phyloP scores from a whole-genome alignment of 306 rosid genomes.

The Pachyrhizus erosus region DNA sequence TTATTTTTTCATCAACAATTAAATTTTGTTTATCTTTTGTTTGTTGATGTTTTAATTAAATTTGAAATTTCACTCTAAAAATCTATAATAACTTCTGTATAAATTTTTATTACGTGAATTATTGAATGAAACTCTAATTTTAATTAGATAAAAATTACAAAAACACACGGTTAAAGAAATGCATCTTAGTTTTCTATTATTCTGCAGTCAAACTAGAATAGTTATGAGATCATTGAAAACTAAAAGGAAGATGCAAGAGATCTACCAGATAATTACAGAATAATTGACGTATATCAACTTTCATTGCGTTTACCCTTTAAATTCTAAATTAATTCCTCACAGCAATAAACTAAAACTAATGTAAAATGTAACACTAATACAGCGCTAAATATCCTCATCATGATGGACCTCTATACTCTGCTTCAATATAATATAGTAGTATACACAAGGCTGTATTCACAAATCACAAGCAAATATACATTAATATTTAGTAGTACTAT shows the following conservation, averaged over 20 bases:
- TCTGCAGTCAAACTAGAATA: neutral
- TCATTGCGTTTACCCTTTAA: neutral
- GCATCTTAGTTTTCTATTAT: neutral
- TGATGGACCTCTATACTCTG: neutral
- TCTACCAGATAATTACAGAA: constrained; percentile 5
- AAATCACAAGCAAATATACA: constrained; percentile 22
- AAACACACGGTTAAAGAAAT: neutral
- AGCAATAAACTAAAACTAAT: constrained; percentile 2
- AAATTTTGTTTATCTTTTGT: neutral
- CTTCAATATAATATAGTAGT: neutral
- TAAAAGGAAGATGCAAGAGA: neutral
- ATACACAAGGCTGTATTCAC: constrained; percentile 23
- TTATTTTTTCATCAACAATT: neutral
- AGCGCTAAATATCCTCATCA: neutral
- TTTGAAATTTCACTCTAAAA: neutral
- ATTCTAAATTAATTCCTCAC: constrained; percentile 6
- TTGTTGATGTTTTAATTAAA: neutral
- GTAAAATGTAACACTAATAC: constrained; percentile 1
- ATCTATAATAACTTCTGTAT: neutral
- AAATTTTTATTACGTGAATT: neutral
- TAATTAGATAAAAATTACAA: neutral
- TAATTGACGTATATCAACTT: neutral
- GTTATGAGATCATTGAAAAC: neutral
- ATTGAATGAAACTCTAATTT: neutral
- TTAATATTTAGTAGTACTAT: neutral